Evolutionary conservation across 495 filamentous ascomycete genomes (phyloP), one percentile per base, ranked within the genome.

Genomic region (Aspergillus taichungensis): DNA sequence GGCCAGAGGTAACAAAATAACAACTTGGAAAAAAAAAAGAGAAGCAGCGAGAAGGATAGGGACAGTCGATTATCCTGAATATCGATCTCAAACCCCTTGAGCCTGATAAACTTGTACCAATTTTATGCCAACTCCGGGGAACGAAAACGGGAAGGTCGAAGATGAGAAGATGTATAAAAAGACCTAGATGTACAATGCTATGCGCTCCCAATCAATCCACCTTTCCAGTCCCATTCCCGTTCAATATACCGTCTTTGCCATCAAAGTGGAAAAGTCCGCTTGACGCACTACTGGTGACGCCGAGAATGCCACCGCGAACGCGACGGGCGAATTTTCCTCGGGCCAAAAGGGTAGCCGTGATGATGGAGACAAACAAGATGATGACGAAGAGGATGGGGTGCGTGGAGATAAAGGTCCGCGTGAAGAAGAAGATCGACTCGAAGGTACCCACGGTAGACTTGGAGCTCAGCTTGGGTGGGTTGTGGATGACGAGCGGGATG

Each of bases 391-490:
- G 70, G 57, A 78, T 86, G 1, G 86, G 88, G 57, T 94, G 89
- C 34, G 76, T 75, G 34, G 69, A 63, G 53, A 83, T 78, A 51
- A 80, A 81, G 37, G 76, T 69, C 37, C 80, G 72, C 24, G 88
- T 75, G 49, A 80, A 78, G 65, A 91, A 92, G 64, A 91, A 84
- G 37, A 91, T 65, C 43, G 82, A 80, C 62, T 87, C 82, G 43
- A 95, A 68, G 28, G 73, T 71, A 42, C 83, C 82, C 50, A 88
- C 82, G 38, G 88, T 90, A 34, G 88, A 87, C 70, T 95, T 98
- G 10, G 88, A 76, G 50, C 77, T 81, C 54, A 98, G 82, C 60
- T 89, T 86, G 32, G 88, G 83, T 11, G 90, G 87, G 38, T 75
- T 78, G 11, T 74, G 66, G 45, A 85, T 64, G 40, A 84, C 81